Evolutionary conservation across 2,329 filamentous ascomycete species (phyloP), one percentile per base, ranked within the genome.

Genomic region (Penicillium rolfsii): DNA sequence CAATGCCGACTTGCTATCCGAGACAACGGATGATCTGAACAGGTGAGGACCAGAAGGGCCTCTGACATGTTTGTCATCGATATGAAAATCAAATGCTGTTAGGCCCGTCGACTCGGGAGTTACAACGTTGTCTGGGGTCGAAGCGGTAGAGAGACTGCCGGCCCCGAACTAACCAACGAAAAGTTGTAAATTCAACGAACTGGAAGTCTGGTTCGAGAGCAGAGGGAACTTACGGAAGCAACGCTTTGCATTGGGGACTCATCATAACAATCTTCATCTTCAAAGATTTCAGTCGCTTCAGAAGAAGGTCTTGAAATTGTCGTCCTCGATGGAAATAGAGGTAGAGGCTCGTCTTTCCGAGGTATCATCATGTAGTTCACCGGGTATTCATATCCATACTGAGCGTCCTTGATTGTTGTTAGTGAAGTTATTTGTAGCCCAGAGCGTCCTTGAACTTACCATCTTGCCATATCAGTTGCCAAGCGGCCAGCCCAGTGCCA

Each of bases 11-110:
- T 28, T 40, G 33, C 14, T 66, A 68, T 54, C 60, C 62, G 35
- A 69, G 58, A 43, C 48, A 7, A 36, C 38, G 26, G 55, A 87
- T 84, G 45, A 85, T 84, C 91, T 87, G 78, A 97, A 97, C 19
- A 97, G 84, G 79, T 97, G 93, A n/a, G 93, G 93, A 1, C 93
- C 93, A 68, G 86, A 85, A 3, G 93, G 93, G 0, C 93, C 93
- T 74, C 93, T 84, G 12, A 94, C 88, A 16, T 36, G 36, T 26
- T 88, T 83, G 75, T 89, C 72, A 30, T 62, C 66, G 9, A 83
- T 73, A 53, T 84, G 82, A 61, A 84, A 79, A 43, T 86, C 83
- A 64, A 88, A 52, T 26, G 52, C 41, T 28, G 52, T 49, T 5
- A 56, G 26, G 28, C 52, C 45, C n/a, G 35, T 49, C 14, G 35